Conservation (phyloP, 2,329 filamentous ascomycete genomes). For the Penicillium decumbens region DNA sequence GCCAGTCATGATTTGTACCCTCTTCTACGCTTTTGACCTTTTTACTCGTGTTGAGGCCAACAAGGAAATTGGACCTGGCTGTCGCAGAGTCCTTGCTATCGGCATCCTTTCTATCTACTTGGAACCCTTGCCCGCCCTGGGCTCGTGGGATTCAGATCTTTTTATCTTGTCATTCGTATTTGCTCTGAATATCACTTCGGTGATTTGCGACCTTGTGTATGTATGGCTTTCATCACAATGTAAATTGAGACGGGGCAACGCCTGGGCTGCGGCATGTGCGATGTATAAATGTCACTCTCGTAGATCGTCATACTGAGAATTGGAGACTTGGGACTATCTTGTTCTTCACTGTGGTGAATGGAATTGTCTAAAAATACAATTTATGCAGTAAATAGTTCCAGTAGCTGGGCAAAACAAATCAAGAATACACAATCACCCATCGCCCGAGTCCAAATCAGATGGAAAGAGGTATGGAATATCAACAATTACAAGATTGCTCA, state of each 20-base stretch:
- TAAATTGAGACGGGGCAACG: slow-evolving; percentile 2
- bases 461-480: slow-evolving; percentile 13
- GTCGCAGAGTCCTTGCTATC: slow-evolving; percentile 9
- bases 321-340: slow-evolving; percentile 1
- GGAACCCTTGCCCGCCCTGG: slow-evolving; percentile 5
- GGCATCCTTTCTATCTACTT: slow-evolving; percentile 8
- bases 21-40: neutral
- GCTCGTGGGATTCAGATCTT: slow-evolving; percentile 15
- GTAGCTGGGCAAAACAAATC: slow-evolving; percentile 11
- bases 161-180: slow-evolving; percentile 6
- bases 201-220: neutral
- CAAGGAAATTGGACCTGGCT: slow-evolving; percentile 11
- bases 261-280: neutral
- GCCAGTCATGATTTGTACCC: slow-evolving; percentile 16
- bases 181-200: slow-evolving; percentile 7
- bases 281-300: neutral
- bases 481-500: slow-evolving; percentile 7
- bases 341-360: slow-evolving; percentile 11
- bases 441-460: slow-evolving; percentile 10
- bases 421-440: slow-evolving; percentile 15
- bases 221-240: slow-evolving; percentile 8
- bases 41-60: slow-evolving; percentile 6
- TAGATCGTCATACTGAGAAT: neutral
- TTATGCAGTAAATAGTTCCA: slow-evolving; percentile 21
- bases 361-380: slow-evolving; percentile 29